These are phyloP conservation scores for Vitis hybrid DNA, from an alignment of 177 flowering plant species.

Conservation along the genomic window DNA sequence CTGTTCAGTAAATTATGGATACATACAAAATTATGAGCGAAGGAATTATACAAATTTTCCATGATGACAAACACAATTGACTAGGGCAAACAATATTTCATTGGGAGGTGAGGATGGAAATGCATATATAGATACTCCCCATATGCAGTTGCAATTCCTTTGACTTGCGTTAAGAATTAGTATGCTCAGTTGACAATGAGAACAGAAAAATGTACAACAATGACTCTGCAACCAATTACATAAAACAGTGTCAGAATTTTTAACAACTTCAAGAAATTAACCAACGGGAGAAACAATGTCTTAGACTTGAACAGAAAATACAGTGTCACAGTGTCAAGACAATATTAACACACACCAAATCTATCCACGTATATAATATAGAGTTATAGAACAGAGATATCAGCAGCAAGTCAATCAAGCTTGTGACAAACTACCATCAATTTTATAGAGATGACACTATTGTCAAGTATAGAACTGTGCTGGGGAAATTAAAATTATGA, in stretches of 20 bases:
- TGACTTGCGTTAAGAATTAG: constrained; percentile 16
- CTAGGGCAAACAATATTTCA: constrained; percentile 9
- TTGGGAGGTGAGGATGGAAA: not conserved
- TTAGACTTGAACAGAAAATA: no score
- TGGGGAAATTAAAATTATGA: no score
- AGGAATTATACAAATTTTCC: constrained; percentile 15
- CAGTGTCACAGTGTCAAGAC: no score
- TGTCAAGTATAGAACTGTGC: no score
- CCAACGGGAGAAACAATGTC: no score
- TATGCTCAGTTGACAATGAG: constrained; percentile 18
- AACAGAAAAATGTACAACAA: constrained; percentile 29
- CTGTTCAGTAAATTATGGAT: constrained; percentile 15
- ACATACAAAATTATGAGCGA: constrained; percentile 19
- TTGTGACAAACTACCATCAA: no score
- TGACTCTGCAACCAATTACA: constrained; percentile 30
- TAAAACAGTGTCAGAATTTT: not conserved
- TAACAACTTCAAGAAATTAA: not conserved
- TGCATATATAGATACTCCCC: not conserved
- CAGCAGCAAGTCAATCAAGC: no score
- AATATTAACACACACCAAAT: no score
- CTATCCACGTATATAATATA: no score
- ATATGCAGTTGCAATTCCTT: constrained; percentile 8
- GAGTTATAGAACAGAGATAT: no score
- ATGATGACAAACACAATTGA: not conserved
- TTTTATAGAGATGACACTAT: no score